Percentiles rank a stretch among this genome's conserved stretches.
Conservation (phyloP, 768 basidiomycete genomes). For the Neoboletus subvelutipes region DNA sequence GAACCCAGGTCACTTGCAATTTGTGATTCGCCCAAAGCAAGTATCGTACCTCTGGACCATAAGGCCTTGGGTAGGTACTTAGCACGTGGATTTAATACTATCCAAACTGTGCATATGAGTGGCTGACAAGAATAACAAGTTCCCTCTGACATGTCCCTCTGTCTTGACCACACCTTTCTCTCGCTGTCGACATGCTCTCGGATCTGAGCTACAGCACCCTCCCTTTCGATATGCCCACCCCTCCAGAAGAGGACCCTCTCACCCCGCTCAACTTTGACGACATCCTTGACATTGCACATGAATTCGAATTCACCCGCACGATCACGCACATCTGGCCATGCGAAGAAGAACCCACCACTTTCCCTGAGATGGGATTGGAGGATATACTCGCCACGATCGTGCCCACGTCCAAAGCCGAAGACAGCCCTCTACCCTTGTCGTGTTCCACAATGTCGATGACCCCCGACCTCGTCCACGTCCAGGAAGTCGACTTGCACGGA, state of each 20-base stretch:
- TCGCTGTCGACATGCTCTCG: conserved; percentile 27
- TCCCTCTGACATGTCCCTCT: background rate
- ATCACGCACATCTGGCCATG: conserved; percentile 22
- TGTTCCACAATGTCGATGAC: background rate
- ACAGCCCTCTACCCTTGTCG: background rate
- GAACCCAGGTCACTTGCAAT: conserved; percentile 40
- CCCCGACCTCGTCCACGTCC: background rate
- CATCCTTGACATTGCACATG: conserved; percentile 30
- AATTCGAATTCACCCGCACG: conserved; percentile 28
- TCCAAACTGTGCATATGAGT: background rate
- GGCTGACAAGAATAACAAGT: conserved; percentile 22
- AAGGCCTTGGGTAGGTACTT: conserved; percentile 20
- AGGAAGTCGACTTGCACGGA: background rate
- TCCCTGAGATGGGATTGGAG: conserved; percentile 15
- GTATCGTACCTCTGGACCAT: conserved; percentile 40
- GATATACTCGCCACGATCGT: conserved; percentile 18
- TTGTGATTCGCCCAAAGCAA: conserved; percentile 35
- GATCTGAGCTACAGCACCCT: conserved; percentile 5
- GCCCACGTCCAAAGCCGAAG: conserved; percentile 2
- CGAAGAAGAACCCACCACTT: conserved; percentile 12
- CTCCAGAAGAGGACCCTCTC: conserved; percentile 2
- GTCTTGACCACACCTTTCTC: background rate
- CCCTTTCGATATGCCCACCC: conserved; percentile 4
- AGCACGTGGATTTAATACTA: background rate
- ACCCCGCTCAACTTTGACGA: conserved; percentile 24